Percentiles rank a stretch among this genome's conserved stretches.
These are phyloP conservation scores for Imleria badia DNA, from an alignment of 768 basidiomycete species.

Conservation along the genomic window DNA sequence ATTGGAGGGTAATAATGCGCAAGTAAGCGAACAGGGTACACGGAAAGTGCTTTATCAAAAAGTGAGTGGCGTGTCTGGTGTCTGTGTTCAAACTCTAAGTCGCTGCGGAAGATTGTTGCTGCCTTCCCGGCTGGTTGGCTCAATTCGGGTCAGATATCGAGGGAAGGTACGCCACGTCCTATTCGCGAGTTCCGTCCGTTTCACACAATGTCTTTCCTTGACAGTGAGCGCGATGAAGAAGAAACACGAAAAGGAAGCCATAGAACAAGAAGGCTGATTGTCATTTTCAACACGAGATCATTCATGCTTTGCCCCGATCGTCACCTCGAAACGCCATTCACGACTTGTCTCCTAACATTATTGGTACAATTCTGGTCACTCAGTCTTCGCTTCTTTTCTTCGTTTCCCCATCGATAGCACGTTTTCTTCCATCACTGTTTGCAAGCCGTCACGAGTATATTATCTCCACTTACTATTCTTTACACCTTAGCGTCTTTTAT, in stretches of 20 bases:
- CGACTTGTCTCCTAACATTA: slow-evolving; percentile 19
- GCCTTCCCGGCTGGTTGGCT: slow-evolving; percentile 85
- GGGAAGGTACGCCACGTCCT: slow-evolving; percentile 63
- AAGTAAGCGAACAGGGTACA: slow-evolving; percentile 78
- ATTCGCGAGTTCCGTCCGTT: background rate
- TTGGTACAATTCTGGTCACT: slow-evolving; percentile 9
- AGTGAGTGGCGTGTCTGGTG: slow-evolving; percentile 34
- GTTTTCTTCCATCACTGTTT: background rate
- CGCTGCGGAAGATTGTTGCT: slow-evolving; percentile 57
- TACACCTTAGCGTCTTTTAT: slow-evolving; percentile 18
- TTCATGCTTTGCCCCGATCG: background rate
- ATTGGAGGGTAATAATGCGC: slow-evolving; percentile 66
- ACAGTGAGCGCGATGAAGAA: slow-evolving; percentile 86
- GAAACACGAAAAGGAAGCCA: slow-evolving; percentile 67
- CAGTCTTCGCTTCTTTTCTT: background rate
- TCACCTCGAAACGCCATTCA: background rate
- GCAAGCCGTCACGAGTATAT: slow-evolving; percentile 8
- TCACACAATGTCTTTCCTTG: background rate
- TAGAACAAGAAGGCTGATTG: slow-evolving; percentile 51
- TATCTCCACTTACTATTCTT: slow-evolving; percentile 14
- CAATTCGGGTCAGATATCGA: slow-evolving; percentile 80
- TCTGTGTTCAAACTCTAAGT: background rate
- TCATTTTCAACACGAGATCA: background rate
- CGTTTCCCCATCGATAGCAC: background rate
- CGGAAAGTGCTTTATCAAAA: slow-evolving; percentile 82